These are phyloP conservation scores for Suhomyces anneliseae DNA, from an alignment of 1,139 yeast genomes.

Conservation along the genomic window DNA sequence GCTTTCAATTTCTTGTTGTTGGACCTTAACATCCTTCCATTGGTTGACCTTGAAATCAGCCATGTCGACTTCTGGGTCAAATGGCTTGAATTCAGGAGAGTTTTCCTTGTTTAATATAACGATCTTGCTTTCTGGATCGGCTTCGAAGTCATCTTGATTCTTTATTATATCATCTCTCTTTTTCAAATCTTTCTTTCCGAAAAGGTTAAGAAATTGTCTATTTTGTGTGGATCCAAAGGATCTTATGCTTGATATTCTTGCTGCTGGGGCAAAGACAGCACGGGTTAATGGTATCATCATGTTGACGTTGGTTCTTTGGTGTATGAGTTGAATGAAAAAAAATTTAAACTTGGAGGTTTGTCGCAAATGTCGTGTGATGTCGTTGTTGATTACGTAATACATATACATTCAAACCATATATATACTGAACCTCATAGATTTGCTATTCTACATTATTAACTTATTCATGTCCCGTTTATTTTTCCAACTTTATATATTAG, in stretches of 20 bases:
- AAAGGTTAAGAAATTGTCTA: constrained; percentile 20
- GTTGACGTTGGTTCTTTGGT: neutral
- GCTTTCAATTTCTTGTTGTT: constrained; percentile 29
- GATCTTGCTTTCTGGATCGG: constrained; percentile 35
- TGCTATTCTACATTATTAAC: neutral
- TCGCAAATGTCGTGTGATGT: constrained; percentile 5
- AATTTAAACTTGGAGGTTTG: constrained; percentile 4
- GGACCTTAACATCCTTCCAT: constrained; percentile 36
- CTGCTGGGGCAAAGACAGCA: constrained; percentile 1
- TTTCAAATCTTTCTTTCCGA: constrained; percentile 23
- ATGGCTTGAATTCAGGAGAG: constrained; percentile 32
- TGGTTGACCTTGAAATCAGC: constrained; percentile 35
- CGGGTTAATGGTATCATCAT: constrained; percentile 6
- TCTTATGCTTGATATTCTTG: constrained; percentile 11
- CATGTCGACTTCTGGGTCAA: constrained; percentile 32
- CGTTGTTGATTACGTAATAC: neutral
- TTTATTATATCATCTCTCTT: constrained; percentile 36
- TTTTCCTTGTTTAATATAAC: constrained; percentile 38
- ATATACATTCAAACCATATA: neutral
- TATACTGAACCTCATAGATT: no score
- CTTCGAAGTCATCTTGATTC: constrained; percentile 42
- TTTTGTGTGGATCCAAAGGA: constrained; percentile 14
- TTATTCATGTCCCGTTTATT: neutral
- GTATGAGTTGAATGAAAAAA: constrained; percentile 2
- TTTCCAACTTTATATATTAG: neutral